Conservation (phyloP, 371 early-diverging fungal genomes). For the Nematocida parisii region DNA sequence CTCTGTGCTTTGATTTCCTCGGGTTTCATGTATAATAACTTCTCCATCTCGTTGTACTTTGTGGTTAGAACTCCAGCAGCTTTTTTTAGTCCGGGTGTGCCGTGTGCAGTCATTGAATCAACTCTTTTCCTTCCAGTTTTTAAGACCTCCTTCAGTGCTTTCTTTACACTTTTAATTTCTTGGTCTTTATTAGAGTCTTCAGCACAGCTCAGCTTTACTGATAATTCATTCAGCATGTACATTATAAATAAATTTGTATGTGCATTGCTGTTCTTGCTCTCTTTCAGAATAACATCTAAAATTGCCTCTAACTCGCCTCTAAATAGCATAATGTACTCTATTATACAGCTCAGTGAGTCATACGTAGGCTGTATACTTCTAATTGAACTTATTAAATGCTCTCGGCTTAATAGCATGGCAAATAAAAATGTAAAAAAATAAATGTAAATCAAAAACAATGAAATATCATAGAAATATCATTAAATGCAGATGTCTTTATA, state of each 20-base stretch:
- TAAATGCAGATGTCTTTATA: too few relatives aligned
- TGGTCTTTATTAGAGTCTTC: neutral
- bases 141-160: constrained; percentile 15
- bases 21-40: neutral
- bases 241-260: constrained; percentile 38
- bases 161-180: neutral
- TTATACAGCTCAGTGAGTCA: constrained; percentile 24
- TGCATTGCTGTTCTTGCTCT: constrained; percentile 32
- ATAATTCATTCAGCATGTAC: constrained; percentile 47
- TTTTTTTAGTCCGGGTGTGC: constrained; percentile 17
- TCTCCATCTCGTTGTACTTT: constrained; percentile 46
- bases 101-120: neutral
- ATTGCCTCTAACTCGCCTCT: neutral
- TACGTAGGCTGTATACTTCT: constrained; percentile 49
- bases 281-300: constrained; percentile 11
- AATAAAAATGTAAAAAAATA: constrained; percentile 12
- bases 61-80: neutral
- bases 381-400: constrained; percentile 33
- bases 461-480: neutral
- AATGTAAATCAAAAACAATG: neutral
- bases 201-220: neutral
- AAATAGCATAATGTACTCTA: constrained; percentile 51
- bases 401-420: constrained; percentile 44
- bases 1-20: neutral
- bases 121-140: constrained; percentile 28